These are phyloP conservation scores for Suhomyces wounanorum DNA, from an alignment of 1,139 yeast species.

Conservation along the genomic window DNA sequence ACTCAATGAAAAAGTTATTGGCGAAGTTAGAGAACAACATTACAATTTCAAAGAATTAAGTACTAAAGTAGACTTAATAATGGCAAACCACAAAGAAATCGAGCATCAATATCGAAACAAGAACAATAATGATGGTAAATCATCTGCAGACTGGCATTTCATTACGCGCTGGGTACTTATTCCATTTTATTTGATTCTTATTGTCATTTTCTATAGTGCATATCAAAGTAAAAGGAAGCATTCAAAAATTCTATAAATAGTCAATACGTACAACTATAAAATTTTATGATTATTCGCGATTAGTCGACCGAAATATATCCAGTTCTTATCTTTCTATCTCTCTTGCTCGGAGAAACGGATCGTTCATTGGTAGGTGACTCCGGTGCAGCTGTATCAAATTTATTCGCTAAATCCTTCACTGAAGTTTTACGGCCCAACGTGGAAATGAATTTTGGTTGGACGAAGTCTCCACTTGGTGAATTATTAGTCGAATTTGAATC, in stretches of 20 bases:
- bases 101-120: conserved; percentile 31
- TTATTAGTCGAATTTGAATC: conserved; percentile 14
- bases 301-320: conserved; percentile 10
- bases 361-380: conserved; percentile 16
- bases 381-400: conserved; percentile 29
- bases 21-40: conserved; percentile 50
- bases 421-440: conserved; percentile 35
- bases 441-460: conserved; percentile 35
- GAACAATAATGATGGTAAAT: background rate
- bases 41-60: conserved; percentile 35
- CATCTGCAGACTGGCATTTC: conserved; percentile 17
- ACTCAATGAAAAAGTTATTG: conserved; percentile 43
- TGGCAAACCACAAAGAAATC: conserved; percentile 46
- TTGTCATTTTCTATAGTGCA: conserved; percentile 29
- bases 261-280: background rate
- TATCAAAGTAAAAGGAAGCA: conserved; percentile 33
- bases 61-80: conserved; percentile 44
- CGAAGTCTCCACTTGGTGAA: conserved; percentile 24
- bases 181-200: conserved; percentile 33
- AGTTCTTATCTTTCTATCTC: conserved; percentile 9
- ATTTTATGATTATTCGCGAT: background rate
- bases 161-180: conserved; percentile 45
- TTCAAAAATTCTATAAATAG: conserved; percentile 46
- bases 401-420: conserved; percentile 37
- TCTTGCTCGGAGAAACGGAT: conserved; percentile 17